Conservation (phyloP, 2,329 filamentous ascomycete species). For the Ceratocystis cubensis region DNA sequence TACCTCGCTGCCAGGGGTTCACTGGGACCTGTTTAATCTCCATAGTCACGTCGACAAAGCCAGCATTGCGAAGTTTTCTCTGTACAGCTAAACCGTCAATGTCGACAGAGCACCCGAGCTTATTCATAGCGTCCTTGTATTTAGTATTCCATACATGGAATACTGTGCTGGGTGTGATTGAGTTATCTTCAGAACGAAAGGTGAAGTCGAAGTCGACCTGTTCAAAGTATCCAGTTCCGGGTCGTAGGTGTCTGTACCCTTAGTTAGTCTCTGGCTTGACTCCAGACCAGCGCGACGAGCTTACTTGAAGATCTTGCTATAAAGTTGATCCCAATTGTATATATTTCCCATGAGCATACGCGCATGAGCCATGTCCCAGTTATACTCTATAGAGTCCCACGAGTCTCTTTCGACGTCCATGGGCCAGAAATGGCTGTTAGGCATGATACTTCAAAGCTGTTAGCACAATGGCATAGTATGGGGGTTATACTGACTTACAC, state of each 20-base stretch:
- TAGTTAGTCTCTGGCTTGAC: neutral
- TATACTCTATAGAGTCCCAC: conserved; percentile 43
- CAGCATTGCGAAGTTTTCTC: conserved; percentile 50
- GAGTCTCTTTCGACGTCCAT: conserved; percentile 61
- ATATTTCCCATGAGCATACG: conserved; percentile 70
- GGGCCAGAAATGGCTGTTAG: conserved; percentile 54
- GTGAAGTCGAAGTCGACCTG: conserved; percentile 81
- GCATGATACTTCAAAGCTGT: conserved; percentile 46
- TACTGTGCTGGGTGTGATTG: conserved; percentile 43
- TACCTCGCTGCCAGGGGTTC: conserved; percentile 57
- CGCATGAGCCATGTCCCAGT: conserved; percentile 75
- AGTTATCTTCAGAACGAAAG: conserved; percentile 57
- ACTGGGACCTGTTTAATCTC: conserved; percentile 56
- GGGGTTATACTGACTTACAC: conserved; percentile 26
- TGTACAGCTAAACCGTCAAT: conserved; percentile 34
- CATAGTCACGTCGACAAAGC: conserved; percentile 70
- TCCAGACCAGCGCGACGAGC: conserved; percentile 25
- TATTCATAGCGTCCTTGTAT: conserved; percentile 55
- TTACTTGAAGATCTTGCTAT: conserved; percentile 55
- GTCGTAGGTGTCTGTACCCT: conserved; percentile 55
- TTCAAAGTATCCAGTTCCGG: conserved; percentile 64
- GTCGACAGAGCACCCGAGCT: conserved; percentile 49
- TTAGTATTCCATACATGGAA: conserved; percentile 58
- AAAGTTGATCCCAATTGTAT: conserved; percentile 60
- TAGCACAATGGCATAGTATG: neutral